Conservation (phyloP, 768 basidiomycete genomes). For the Nidularia sp. region DNA sequence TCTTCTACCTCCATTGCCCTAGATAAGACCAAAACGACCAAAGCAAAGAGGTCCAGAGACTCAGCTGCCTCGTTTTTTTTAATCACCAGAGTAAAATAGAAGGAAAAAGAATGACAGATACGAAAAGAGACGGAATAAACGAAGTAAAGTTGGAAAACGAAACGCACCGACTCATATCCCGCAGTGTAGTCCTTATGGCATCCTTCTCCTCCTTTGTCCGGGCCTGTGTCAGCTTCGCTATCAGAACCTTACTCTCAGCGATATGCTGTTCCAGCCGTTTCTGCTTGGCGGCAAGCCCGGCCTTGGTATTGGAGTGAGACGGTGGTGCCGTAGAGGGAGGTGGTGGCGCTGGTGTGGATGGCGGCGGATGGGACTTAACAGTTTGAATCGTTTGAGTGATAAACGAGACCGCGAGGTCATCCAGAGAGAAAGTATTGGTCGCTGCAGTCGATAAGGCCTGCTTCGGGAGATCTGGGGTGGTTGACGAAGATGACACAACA, state of each 20-base stretch:
- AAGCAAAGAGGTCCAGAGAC: conserved; percentile 12
- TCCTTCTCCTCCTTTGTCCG: conserved; percentile 50
- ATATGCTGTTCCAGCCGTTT: conserved; percentile 47
- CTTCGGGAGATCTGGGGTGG: conserved; percentile 1
- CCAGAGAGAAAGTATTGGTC: conserved; percentile 29
- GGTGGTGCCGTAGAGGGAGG: neutral
- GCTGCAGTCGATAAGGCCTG: conserved; percentile 6
- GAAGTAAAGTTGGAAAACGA: conserved; percentile 4
- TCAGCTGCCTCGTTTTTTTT: conserved; percentile 11
- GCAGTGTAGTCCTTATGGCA: conserved; percentile 36
- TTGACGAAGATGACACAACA: neutral
- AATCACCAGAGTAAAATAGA: conserved; percentile 4
- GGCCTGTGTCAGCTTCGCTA: conserved; percentile 40
- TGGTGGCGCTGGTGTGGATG: neutral
- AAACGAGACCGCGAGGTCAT: conserved; percentile 53
- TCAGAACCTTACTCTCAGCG: conserved; percentile 46
- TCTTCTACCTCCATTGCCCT: conserved; percentile 33
- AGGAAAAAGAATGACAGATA: neutral
- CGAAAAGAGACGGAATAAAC: no score
- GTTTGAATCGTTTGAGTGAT: conserved; percentile 54
- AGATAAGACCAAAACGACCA: conserved; percentile 10
- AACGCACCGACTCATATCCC: conserved; percentile 53
- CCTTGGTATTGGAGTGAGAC: conserved; percentile 6
- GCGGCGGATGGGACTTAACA: conserved; percentile 20
- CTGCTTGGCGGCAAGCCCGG: conserved; percentile 43